These are phyloP conservation scores for Hypoxylon subgilvum DNA, from an alignment of 495 filamentous ascomycete species.

Conservation along the genomic window DNA sequence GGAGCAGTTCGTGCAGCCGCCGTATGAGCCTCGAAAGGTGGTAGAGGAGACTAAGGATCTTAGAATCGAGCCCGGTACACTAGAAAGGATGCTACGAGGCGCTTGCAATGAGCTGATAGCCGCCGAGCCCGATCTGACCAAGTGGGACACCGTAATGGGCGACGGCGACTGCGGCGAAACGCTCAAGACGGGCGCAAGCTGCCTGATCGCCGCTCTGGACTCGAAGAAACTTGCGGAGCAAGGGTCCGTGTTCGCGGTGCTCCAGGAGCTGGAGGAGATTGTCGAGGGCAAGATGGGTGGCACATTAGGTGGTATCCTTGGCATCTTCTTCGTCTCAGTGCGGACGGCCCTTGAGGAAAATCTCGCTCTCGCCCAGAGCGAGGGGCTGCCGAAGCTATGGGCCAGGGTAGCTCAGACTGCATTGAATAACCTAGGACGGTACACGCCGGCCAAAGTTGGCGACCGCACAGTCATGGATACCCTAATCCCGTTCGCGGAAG, in stretches of 20 bases:
- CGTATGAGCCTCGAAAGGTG: constrained; percentile 36
- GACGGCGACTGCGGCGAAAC: constrained; percentile 70
- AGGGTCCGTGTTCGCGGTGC: constrained; percentile 57
- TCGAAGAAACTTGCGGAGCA: constrained; percentile 40
- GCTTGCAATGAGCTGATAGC: constrained; percentile 58
- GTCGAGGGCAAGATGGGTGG: constrained; percentile 66
- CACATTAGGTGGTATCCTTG: constrained; percentile 65
- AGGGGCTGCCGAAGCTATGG: constrained; percentile 45
- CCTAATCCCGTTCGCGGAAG: constrained; percentile 62
- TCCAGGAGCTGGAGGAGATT: constrained; percentile 61
- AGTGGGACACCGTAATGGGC: constrained; percentile 69
- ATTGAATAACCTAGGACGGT: constrained; percentile 52
- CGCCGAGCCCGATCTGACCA: constrained; percentile 65
- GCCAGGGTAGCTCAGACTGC: constrained; percentile 45
- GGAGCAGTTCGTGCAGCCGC: constrained; percentile 52
- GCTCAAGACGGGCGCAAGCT: constrained; percentile 55
- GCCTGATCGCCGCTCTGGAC: constrained; percentile 50
- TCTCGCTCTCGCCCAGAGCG: constrained; percentile 38
- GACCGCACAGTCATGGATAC: constrained; percentile 64
- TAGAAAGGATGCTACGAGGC: constrained; percentile 58
- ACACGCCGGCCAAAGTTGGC: constrained; percentile 56
- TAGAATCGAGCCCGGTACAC: constrained; percentile 48
- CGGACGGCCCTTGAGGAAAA: constrained; percentile 54
- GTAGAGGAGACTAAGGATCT: constrained; percentile 48
- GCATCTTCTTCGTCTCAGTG: constrained; percentile 65